Conservation (phyloP, 805 yeast genomes). For the Tetrapisispora iriomotensis region DNA sequence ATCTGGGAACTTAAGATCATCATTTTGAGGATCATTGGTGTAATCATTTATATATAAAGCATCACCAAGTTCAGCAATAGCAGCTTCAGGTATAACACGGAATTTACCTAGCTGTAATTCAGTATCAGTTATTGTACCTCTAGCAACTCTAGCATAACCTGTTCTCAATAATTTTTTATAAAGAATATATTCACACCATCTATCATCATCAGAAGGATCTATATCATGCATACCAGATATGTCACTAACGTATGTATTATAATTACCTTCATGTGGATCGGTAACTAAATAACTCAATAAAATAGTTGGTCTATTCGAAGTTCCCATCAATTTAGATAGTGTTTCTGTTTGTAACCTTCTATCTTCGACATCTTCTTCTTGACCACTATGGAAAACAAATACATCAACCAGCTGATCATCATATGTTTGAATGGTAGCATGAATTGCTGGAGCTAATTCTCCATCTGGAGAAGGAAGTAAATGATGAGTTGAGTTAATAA, state of each 20-base stretch:
- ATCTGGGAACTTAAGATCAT: constrained; percentile 63
- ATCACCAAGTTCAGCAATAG: constrained; percentile 27
- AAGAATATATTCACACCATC: constrained; percentile 97
- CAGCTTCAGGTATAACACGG: constrained; percentile 38
- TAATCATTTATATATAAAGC: constrained; percentile 45
- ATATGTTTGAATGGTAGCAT: constrained; percentile 86
- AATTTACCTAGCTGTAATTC: constrained; percentile 94
- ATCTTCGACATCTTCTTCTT: constrained; percentile 94
- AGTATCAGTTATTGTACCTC: constrained; percentile 93
- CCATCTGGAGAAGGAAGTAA: constrained; percentile 95
- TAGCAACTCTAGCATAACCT: constrained; percentile 88
- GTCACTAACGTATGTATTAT: constrained; percentile 81
- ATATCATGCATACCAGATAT: constrained; percentile 84
- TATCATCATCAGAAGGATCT: constrained; percentile 87
- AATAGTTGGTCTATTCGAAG: constrained; percentile 72
- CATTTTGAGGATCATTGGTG: constrained; percentile 42
- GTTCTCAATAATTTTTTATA: constrained; percentile 78
- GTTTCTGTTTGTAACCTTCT: constrained; percentile 76
- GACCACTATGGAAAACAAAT: constrained; percentile 96
- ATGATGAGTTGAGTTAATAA: constrained; percentile 80
- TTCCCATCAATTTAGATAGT: constrained; percentile 70
- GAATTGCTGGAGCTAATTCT: constrained; percentile 96
- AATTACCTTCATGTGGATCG: constrained; percentile 78
- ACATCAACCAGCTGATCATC: constrained; percentile 73
- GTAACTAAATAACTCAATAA: constrained; percentile 87